These are phyloP conservation scores for Stachybotrys echinatus DNA, from an alignment of 2,329 filamentous ascomycete species.

Conservation along the genomic window DNA sequence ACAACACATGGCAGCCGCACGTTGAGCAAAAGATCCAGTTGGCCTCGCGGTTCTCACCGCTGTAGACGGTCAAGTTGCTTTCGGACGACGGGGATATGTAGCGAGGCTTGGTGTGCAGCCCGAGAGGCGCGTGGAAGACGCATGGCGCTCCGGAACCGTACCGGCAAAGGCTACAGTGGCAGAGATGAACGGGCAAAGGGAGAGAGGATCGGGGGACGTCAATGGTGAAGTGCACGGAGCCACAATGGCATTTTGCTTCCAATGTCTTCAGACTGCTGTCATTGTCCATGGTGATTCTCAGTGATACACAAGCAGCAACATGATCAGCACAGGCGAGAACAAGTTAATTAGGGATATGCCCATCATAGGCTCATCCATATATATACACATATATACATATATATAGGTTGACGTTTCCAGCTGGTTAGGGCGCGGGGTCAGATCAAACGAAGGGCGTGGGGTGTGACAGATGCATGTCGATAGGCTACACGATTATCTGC, in stretches of 20 bases:
- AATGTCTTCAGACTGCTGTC: conserved; percentile 24
- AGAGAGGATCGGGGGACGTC: conserved; percentile 30
- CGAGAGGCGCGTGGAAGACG: conserved; percentile 34
- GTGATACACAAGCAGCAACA: background rate
- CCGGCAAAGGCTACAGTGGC: conserved; percentile 41
- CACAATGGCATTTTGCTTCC: conserved; percentile 40
- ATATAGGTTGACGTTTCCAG: conserved; percentile 6
- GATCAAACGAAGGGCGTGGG: background rate
- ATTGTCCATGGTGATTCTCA: conserved; percentile 4
- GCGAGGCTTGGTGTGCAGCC: conserved; percentile 24
- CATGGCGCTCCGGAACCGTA: conserved; percentile 34
- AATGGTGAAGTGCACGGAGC: conserved; percentile 35
- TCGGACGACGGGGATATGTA: conserved; percentile 35
- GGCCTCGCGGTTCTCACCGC: conserved; percentile 18
- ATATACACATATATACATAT: conserved; percentile 2
- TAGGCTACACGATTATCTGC: too few species aligned
- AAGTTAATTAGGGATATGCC: background rate
- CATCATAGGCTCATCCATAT: background rate
- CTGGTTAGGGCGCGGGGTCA: background rate
- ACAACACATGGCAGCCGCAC: conserved; percentile 40
- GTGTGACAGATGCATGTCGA: background rate
- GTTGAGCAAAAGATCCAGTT: conserved; percentile 38
- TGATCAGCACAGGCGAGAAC: background rate
- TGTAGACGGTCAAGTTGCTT: conserved; percentile 30
- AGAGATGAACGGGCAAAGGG: conserved; percentile 36